Evolutionary conservation across 176 grass and related monocot species (phyloP), one percentile per base, ranked within the genome.

Genomic region (Dactylis glomerata): DNA sequence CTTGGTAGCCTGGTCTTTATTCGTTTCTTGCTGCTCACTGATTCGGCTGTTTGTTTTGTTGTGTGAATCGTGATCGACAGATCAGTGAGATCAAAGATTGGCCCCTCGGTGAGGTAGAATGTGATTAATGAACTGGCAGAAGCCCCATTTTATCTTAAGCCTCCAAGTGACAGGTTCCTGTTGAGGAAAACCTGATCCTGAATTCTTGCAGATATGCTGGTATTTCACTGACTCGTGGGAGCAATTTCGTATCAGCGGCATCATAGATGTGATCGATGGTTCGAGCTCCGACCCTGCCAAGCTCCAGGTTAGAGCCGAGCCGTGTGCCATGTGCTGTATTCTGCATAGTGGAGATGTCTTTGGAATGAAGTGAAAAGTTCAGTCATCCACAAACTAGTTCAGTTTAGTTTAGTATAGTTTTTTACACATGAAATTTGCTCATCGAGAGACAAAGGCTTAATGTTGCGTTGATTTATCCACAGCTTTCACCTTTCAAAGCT

Each of bases 141-240:
- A 41, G 2, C 5, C 34, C 5, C 34, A 36, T n/a, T n/a, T n/a
- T n/a, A 17, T 32, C 28, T 63, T 70, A 2, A 76, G 58, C 44
- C 59, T 26, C 49, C n/a, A 23, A 70, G 10, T 52, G 49, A 6
- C 64, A 61, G 31, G 8, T 63, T 24, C 8, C 0, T 32, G 22
- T 1, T 4, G 3, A 46, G 27, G 26, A 59, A 68, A 13, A 6
- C 5, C 73, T 83, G 16, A 68, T 17, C n/a, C 46, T 72, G 8
- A 34, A 55, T 62, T 80, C 31, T 59, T 89, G 61, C 80, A 98
- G 96, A 94, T 98, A 83, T 96, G 93, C 64, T 98, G 96, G 96
- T 96, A 98, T 64, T 96, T 96, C 81, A 92, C 87, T 5, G 96
- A 99, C 65, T 92, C 89, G 3, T 99, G 93, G 96, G 96, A 99